Evolutionary conservation across 1,139 yeast species (phyloP).

Genomic region (Diutina mesorugosa): DNA sequence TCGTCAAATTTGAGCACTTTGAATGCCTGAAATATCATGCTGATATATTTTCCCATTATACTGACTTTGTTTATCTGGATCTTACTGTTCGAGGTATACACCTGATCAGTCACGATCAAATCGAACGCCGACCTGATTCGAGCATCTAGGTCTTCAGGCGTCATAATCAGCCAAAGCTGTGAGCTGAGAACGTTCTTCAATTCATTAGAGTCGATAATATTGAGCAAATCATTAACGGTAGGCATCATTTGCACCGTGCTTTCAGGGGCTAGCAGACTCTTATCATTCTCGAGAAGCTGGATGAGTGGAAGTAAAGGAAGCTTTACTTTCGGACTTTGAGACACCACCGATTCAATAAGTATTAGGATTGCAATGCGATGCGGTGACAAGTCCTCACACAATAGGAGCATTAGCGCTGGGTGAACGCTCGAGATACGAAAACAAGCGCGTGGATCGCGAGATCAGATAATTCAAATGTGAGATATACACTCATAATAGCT

Average conservation of each 20-base stretch:
- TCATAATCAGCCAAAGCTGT: slow-evolving; percentile 18
- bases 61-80: slow-evolving; percentile 4
- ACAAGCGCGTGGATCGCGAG: neutral
- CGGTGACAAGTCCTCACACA: slow-evolving; percentile 24
- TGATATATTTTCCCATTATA: slow-evolving; percentile 23
- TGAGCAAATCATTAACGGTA: slow-evolving; percentile 12
- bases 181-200: neutral
- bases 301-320: slow-evolving; percentile 9
- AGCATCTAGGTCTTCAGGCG: slow-evolving; percentile 23
- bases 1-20: slow-evolving; percentile 50
- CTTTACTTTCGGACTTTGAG: slow-evolving; percentile 4
- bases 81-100: slow-evolving; percentile 2
- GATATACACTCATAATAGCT: neutral
- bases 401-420: slow-evolving; percentile 6
- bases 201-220: slow-evolving; percentile 1
- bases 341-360: slow-evolving; percentile 8
- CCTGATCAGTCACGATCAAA: slow-evolving; percentile 5
- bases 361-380: slow-evolving; percentile 19
- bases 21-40: slow-evolving; percentile 31
- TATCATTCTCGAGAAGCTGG: slow-evolving; percentile 15
- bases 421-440: neutral
- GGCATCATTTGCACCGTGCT: slow-evolving; percentile 17
- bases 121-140: slow-evolving; percentile 8
- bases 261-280: slow-evolving; percentile 11
- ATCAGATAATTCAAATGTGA: neutral